Conservation (phyloP, 2,329 filamentous ascomycete species). For the Arachnopeziza araneosa region DNA sequence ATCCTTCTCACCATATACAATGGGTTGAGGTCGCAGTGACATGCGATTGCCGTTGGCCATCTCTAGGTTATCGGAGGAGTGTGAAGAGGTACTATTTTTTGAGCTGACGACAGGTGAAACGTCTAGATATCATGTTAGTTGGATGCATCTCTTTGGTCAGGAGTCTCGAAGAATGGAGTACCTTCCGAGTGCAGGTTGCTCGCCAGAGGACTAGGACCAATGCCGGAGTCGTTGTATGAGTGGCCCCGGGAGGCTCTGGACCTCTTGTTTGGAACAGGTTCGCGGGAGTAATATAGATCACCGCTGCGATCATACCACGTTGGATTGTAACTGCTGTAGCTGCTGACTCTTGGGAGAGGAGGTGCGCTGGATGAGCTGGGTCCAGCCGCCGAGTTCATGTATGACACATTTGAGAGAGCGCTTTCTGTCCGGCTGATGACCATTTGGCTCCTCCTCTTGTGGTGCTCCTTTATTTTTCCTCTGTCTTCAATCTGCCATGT, state of each 20-base stretch:
- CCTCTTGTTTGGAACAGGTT: conserved; percentile 6
- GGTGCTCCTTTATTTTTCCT: conserved; percentile 27
- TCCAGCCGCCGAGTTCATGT: conserved; percentile 11
- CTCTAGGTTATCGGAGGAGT: conserved; percentile 24
- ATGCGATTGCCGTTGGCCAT: conserved; percentile 13
- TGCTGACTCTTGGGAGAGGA: conserved; percentile 19
- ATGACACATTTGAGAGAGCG: conserved; percentile 19
- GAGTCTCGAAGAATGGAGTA: conserved; percentile 9
- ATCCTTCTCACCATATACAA: conserved; percentile 23
- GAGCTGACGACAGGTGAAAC: conserved; percentile 24
- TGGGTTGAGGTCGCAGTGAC: conserved; percentile 18
- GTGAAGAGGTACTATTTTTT: conserved; percentile 20
- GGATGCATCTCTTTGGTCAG: conserved; percentile 1
- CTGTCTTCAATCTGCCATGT: conserved; percentile 41
- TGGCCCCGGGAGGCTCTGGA: conserved; percentile 12
- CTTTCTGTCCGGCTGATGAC: conserved; percentile 21
- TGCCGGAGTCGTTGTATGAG: conserved; percentile 25
- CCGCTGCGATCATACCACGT: conserved; percentile 25
- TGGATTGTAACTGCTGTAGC: conserved; percentile 26
- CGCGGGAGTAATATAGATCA: conserved; percentile 13
- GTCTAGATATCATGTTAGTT: conserved; percentile 17
- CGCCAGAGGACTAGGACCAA: conserved; percentile 26
- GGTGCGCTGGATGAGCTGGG: conserved; percentile 10
- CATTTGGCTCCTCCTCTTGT: conserved; percentile 28
- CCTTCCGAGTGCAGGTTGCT: conserved; percentile 26